Percentiles rank a stretch among this genome's conserved stretches.
Evolutionary conservation across 768 basidiomycete species (phyloP).

Genomic region (Fistulinella prunicolor): DNA sequence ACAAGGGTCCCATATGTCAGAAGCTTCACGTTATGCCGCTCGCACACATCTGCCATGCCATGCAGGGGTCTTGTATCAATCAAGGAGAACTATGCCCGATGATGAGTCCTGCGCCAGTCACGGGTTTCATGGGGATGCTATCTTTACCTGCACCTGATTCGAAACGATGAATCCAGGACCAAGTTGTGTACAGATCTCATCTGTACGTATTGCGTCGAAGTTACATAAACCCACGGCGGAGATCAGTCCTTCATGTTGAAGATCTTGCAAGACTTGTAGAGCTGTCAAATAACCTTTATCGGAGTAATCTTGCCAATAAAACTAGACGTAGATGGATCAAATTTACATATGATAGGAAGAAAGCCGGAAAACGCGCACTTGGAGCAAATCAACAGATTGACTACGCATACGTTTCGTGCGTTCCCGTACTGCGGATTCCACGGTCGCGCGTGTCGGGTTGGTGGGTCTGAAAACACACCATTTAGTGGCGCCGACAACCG

Average conservation of each 20-base stretch:
- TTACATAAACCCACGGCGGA: constrained; percentile 73
- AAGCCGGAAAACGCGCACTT: constrained; percentile 41
- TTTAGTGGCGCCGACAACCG: constrained; percentile 74
- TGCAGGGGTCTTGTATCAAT: constrained; percentile 77
- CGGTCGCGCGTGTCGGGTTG: constrained; percentile 49
- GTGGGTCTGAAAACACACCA: constrained; percentile 75
- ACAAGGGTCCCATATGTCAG: constrained; percentile 83
- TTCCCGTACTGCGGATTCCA: constrained; percentile 64
- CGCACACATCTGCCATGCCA: constrained; percentile 74
- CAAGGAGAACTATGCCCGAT: constrained; percentile 61
- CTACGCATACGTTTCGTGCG: constrained; percentile 67
- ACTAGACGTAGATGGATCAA: constrained; percentile 37
- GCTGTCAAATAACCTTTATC: constrained; percentile 48
- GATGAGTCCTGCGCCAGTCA: constrained; percentile 11
- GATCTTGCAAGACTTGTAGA: constrained; percentile 50
- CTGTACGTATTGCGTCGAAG: constrained; percentile 70
- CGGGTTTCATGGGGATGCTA: neutral
- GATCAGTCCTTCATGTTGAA: constrained; percentile 61
- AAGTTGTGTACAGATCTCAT: constrained; percentile 76
- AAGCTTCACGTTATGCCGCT: constrained; percentile 67
- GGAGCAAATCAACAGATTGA: constrained; percentile 62
- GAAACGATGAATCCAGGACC: constrained; percentile 72
- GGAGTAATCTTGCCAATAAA: constrained; percentile 76
- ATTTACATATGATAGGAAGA: neutral
- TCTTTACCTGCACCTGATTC: constrained; percentile 76